Evolutionary conservation across 2,329 filamentous ascomycete species (phyloP).

Genomic region (Fusarium setosum): DNA sequence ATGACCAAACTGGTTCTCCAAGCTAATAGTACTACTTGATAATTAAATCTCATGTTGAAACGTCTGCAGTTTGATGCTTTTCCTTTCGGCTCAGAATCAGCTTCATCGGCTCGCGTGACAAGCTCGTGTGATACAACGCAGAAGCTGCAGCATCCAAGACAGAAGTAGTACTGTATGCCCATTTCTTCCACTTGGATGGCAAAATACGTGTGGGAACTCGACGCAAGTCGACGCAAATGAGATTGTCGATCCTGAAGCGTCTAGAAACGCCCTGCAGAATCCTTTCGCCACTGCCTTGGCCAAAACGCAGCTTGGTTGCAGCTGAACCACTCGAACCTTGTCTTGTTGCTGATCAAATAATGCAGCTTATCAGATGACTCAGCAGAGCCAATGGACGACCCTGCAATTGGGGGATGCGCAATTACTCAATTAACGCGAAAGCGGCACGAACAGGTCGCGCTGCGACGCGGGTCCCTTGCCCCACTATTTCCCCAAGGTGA

Average conservation of each 20-base stretch:
- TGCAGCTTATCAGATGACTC: conserved; percentile 31
- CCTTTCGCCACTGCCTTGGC: conserved; percentile 27
- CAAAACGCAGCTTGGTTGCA: background rate
- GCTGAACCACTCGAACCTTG: background rate
- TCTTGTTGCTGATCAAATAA: conserved; percentile 17
- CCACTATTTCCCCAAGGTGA: conserved; percentile 10
- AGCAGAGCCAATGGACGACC: conserved; percentile 14
- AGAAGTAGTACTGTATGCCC: no score
- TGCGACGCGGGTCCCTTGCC: conserved; percentile 8
- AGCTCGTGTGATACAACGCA: conserved; percentile 34
- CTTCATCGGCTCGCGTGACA: conserved; percentile 9
- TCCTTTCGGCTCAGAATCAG: background rate
- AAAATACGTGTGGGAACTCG: conserved; percentile 6
- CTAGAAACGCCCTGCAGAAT: background rate
- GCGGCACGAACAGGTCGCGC: conserved; percentile 40
- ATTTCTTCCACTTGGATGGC: background rate
- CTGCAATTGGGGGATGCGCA: no score
- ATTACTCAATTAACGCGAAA: conserved; percentile 47
- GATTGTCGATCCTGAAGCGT: conserved; percentile 4
- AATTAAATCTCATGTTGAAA: background rate
- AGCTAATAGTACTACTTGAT: no score
- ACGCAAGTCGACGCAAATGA: background rate
- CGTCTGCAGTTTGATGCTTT: no score
- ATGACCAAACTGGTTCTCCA: background rate
- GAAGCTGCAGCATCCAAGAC: background rate